Evolutionary conservation across 371 early-diverging fungal species (phyloP), one percentile per base, ranked within the genome.

Genomic region (Chytridium lagenaria): DNA sequence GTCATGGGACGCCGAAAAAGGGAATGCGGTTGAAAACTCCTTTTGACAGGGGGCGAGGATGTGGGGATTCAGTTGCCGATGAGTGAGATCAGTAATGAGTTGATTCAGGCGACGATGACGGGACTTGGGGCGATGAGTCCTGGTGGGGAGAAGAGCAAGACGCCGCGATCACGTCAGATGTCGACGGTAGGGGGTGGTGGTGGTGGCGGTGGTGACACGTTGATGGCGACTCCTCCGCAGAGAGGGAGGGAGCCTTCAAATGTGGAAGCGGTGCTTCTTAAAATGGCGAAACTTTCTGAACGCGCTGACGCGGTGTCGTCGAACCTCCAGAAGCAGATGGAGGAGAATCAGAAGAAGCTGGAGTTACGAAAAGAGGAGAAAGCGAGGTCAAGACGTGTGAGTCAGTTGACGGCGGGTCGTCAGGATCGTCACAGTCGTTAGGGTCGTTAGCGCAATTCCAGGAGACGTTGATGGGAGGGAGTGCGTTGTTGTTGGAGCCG

Each of bases 231-330:
- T 31, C 63, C 26, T 15, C 26, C 26, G 15, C 3, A 15, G 33
- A 26, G 63, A 12, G 12, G 12, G 36, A 15, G 63, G 23, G 34
- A 63, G 23, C 36, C 36, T 28, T 63, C 63, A 37, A 63, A 63
- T 36, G 67, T 75, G 19, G 59, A 68, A 40, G 57, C 71, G 2
- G 68, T 50, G 15, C 49, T 75, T 16, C 55, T 52, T 0, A 75
- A 75, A 59, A 70, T 75, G 70, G 70, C 70, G 31, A 64, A 67
- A 28, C 50, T 75, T 1, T n/a, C 71, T 50, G 67, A 51, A 50
- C 50, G 75, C 39, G 71, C 75, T 0, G 64, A 59, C 39, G 68
- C 15, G n/a, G 31, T 71, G n/a, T 70, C 73, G 19, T 50, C 55
- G 19, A 67, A 64, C 34, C 67, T 75, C 40, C 71, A 64, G 1